phyloP scores from a whole-genome alignment of 2,329 filamentous ascomycete genomes.

The Cryoendolithus antarcticus region DNA sequence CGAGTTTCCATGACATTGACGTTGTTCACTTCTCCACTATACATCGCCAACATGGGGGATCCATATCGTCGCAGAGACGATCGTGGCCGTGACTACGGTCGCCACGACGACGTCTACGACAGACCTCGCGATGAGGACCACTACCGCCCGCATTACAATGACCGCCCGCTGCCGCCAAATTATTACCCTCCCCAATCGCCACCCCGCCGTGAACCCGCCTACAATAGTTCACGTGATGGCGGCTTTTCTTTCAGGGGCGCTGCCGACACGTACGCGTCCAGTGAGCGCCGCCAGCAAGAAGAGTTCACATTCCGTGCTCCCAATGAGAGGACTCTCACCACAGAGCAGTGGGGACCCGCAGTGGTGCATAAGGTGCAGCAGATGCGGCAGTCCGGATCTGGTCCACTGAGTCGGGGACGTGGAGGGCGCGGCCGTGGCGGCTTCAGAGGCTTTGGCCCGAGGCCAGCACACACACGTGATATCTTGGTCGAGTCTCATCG shows the following conservation, averaged over 20 bases:
- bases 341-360: background rate
- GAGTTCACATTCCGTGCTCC: constrained; percentile 5
- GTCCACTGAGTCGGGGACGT: constrained; percentile 1
- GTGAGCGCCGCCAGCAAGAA: constrained; percentile 2
- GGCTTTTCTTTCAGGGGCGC: constrained; percentile 6
- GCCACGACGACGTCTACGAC: constrained; percentile 1
- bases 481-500: constrained; percentile 28
- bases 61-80: constrained; percentile 1
- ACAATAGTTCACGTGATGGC: background rate
- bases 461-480: constrained; percentile 31
- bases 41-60: background rate
- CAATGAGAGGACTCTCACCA: constrained; percentile 2
- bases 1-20: too few species aligned
- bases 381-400: constrained; percentile 1
- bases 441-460: constrained; percentile 11
- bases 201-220: background rate
- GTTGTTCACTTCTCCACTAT: too few species aligned
- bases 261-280: background rate
- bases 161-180: constrained; percentile 1
- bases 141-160: constrained; percentile 2
- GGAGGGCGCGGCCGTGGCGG: constrained; percentile 2
- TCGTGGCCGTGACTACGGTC: constrained; percentile 1
- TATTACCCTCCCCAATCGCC: constrained; percentile 2
- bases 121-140: constrained; percentile 1
- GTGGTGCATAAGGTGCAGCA: constrained; percentile 2